phyloP scores from a whole-genome alignment of 2,329 filamentous ascomycete genomes.

The Cryphonectria japonica region DNA sequence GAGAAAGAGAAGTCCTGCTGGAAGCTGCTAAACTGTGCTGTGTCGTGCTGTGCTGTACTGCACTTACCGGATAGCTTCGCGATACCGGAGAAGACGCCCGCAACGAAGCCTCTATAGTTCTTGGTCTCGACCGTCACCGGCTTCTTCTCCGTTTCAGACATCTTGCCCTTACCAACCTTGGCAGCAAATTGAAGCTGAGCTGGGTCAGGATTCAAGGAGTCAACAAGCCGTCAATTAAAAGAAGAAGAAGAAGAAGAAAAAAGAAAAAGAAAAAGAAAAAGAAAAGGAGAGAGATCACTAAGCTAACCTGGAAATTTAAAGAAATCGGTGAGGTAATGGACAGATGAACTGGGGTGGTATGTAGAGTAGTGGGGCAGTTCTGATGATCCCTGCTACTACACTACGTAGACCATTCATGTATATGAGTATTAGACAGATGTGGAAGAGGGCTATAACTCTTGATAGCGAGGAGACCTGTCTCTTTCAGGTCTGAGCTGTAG shows the following conservation, averaged over 20 bases:
- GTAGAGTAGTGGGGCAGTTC: slow-evolving; percentile 10
- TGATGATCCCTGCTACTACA: slow-evolving; percentile 7
- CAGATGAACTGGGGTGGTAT: neutral
- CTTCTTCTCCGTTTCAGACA: slow-evolving; percentile 36
- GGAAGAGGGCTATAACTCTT: no score
- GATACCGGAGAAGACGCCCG: slow-evolving; percentile 93
- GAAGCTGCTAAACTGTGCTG: slow-evolving; percentile 36
- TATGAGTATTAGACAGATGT: no score
- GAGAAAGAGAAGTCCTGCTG: neutral
- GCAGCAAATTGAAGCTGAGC: slow-evolving; percentile 7
- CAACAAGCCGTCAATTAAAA: neutral
- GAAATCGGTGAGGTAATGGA: slow-evolving; percentile 25
- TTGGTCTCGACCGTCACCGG: slow-evolving; percentile 41
- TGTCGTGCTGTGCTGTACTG: no score
- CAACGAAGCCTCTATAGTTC: slow-evolving; percentile 95
- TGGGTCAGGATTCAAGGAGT: neutral
- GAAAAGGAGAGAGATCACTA: no score
- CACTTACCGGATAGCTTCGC: slow-evolving; percentile 80
- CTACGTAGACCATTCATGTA: neutral
- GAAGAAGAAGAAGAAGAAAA: neutral
- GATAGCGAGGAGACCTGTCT: neutral
- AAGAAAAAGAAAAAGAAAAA: neutral
- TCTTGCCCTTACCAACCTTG: slow-evolving; percentile 18
- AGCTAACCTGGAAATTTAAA: neutral
- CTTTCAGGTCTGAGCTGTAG: neutral